A percentile compares a stretch with the other conserved stretches of the same genome.
Conservation (phyloP, 345 rosid genomes). For the Adansonia digitata region DNA sequence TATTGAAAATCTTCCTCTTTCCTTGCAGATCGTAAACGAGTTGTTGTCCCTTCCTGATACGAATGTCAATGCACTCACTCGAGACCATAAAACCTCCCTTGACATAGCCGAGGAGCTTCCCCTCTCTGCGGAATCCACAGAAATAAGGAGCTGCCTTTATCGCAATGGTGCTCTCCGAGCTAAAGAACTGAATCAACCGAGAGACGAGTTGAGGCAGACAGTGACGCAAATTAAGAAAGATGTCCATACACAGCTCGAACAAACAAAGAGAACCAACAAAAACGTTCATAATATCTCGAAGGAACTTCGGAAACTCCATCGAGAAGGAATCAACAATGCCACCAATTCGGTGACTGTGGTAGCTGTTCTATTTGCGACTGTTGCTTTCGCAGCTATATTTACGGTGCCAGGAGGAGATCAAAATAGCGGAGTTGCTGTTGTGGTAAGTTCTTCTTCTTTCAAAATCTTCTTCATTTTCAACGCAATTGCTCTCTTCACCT, state of each 20-base stretch:
- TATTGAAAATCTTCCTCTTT: conserved; percentile 9
- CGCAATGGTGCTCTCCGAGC: conserved; percentile 80
- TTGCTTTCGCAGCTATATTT: conserved; percentile 95
- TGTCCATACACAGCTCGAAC: conserved; percentile 95
- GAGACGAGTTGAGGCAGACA: conserved; percentile 85
- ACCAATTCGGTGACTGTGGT: conserved; percentile 93
- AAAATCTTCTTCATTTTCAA: conserved; percentile 91
- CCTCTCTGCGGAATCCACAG: conserved; percentile 72
- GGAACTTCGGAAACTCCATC: conserved; percentile 91
- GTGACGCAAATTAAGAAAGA: conserved; percentile 93
- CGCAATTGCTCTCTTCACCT: conserved; percentile 84
- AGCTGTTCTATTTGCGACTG: conserved; percentile 95
- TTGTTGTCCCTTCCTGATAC: conserved; percentile 76
- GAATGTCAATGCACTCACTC: conserved; percentile 76
- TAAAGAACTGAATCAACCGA: conserved; percentile 92
- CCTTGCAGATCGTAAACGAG: conserved; percentile 71
- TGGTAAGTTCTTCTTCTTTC: conserved; percentile 55
- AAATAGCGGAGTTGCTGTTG: conserved; percentile 59
- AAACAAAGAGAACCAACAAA: conserved; percentile 87
- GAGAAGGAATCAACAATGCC: conserved; percentile 96
- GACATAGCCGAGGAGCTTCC: conserved; percentile 94
- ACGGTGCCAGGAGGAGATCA: conserved; percentile 90
- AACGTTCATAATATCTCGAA: conserved; percentile 92
- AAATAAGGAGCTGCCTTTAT: conserved; percentile 62
- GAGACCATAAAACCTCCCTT: conserved; percentile 90